phyloP scores from a whole-genome alignment of 2,329 filamentous ascomycete species.

The Scytalidium sp. region DNA sequence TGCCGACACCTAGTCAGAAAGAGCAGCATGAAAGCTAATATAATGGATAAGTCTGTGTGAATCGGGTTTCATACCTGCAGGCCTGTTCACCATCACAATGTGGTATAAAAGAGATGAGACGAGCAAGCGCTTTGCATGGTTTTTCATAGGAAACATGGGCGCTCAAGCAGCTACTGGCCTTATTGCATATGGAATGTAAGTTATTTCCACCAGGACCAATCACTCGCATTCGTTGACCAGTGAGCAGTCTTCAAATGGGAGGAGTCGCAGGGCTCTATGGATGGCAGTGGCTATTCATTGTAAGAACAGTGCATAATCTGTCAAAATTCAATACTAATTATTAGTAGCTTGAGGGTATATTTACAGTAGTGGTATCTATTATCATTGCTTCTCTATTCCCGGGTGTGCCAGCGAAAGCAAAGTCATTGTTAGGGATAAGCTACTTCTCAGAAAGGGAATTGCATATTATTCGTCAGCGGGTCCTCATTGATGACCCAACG shows the following conservation, averaged over 20 bases:
- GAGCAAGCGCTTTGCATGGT: conserved; percentile 41
- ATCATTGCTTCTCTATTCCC: conserved; percentile 16
- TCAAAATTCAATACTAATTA: not conserved
- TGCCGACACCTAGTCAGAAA: too few relatives aligned
- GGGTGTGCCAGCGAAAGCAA: not conserved
- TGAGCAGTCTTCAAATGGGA: conserved; percentile 34
- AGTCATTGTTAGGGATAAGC: not conserved
- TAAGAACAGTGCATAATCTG: conserved; percentile 4
- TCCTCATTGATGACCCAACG: conserved; percentile 40
- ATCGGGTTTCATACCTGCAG: conserved; percentile 44
- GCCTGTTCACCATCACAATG: conserved; percentile 43
- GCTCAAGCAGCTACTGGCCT: conserved; percentile 37
- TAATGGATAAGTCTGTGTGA: conserved; percentile 21
- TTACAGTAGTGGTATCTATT: conserved; percentile 30
- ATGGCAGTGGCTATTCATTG: conserved; percentile 44
- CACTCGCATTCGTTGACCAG: conserved; percentile 36
- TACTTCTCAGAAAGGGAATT: conserved; percentile 41
- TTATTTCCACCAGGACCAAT: conserved; percentile 31
- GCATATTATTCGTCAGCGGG: conserved; percentile 37
- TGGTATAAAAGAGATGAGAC: conserved; percentile 46
- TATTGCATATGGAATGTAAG: conserved; percentile 41
- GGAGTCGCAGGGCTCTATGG: conserved; percentile 35
- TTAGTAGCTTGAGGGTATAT: conserved; percentile 22
- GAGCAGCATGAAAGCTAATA: conserved; percentile 6
- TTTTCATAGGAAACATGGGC: conserved; percentile 42